A percentile compares a stretch with the other conserved stretches of the same genome.
phyloP scores from a whole-genome alignment of 371 early-diverging fungal genomes.

The Blakeslea trispora region DNA sequence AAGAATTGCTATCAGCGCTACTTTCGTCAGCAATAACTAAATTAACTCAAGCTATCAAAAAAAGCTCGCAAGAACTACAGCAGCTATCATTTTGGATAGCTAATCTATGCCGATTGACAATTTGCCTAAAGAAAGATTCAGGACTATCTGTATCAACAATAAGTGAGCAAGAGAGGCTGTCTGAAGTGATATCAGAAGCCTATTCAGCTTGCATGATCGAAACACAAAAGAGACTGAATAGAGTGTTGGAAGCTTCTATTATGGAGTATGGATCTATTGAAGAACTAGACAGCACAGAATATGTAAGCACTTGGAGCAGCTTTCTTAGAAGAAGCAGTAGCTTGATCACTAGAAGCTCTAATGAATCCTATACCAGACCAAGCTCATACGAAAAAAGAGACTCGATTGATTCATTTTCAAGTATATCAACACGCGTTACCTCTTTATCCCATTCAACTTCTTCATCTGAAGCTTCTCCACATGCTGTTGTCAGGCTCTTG shows the following conservation, averaged over 20 bases:
- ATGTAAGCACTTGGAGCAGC: slow-evolving; percentile 59
- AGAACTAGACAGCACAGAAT: slow-evolving; percentile 63
- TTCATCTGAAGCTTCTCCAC: slow-evolving; percentile 42
- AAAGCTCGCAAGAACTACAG: slow-evolving; percentile 31
- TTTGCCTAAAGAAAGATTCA: slow-evolving; percentile 79
- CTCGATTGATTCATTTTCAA: slow-evolving; percentile 6
- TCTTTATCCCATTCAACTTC: neutral
- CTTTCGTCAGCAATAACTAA: slow-evolving; percentile 54
- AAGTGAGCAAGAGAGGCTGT: slow-evolving; percentile 61
- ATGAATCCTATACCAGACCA: neutral
- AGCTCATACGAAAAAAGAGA: slow-evolving; percentile 1
- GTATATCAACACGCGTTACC: neutral
- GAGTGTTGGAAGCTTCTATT: slow-evolving; percentile 64
- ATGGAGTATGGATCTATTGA: slow-evolving; percentile 74
- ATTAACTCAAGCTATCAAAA: slow-evolving; percentile 58
- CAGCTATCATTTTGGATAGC: slow-evolving; percentile 77
- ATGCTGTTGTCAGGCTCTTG: slow-evolving; percentile 56
- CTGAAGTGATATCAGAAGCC: slow-evolving; percentile 69
- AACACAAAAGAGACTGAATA: slow-evolving; percentile 58
- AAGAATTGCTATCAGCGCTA: slow-evolving; percentile 67
- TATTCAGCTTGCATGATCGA: slow-evolving; percentile 62
- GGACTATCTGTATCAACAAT: slow-evolving; percentile 64
- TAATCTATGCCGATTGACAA: slow-evolving; percentile 73
- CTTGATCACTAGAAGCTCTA: too few relatives aligned
- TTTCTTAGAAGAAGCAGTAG: slow-evolving; percentile 40